phyloP scores from a whole-genome alignment of 441 rosid species.

The Kokia cookei region DNA sequence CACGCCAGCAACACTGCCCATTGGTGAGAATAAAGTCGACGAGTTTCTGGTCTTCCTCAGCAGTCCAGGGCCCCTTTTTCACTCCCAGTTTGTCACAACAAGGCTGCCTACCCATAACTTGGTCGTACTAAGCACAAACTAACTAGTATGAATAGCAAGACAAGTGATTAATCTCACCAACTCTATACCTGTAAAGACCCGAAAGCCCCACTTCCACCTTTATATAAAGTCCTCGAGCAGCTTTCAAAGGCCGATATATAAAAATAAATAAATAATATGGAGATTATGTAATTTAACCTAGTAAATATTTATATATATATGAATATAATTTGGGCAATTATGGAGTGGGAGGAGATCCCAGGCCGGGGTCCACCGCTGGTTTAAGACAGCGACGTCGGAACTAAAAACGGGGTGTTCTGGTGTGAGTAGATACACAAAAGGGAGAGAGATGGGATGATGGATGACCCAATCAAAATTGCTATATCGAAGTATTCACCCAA shows the following conservation, averaged over 20 bases:
- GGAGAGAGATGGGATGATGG: constrained; percentile 20
- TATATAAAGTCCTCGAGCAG: constrained; percentile 27
- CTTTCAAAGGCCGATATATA: constrained; percentile 2
- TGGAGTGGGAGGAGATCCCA: constrained; percentile 11
- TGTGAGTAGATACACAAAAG: constrained; percentile 18
- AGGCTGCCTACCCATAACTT: constrained; percentile 44
- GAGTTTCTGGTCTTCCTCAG: constrained; percentile 61
- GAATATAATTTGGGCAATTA: neutral
- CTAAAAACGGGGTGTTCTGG: constrained; percentile 49
- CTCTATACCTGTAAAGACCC: constrained; percentile 27
- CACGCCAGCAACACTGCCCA: constrained; percentile 62
- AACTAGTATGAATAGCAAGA: neutral
- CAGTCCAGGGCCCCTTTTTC: constrained; percentile 61
- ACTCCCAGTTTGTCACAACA: constrained; percentile 58
- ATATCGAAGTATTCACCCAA: constrained; percentile 11
- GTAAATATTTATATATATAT: neutral
- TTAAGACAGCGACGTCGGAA: constrained; percentile 57
- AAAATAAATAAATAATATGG: neutral
- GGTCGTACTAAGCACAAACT: neutral
- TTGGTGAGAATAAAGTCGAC: constrained; percentile 46
- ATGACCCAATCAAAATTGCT: constrained; percentile 24
- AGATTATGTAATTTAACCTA: neutral
- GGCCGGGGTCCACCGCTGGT: constrained; percentile 40
- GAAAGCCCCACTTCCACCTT: constrained; percentile 44
- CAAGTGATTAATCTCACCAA: constrained; percentile 17